Evolutionary conservation across 176 grass and related monocot genomes (phyloP), one percentile per base, ranked within the genome.

Genomic region (Zoysia pacifica): DNA sequence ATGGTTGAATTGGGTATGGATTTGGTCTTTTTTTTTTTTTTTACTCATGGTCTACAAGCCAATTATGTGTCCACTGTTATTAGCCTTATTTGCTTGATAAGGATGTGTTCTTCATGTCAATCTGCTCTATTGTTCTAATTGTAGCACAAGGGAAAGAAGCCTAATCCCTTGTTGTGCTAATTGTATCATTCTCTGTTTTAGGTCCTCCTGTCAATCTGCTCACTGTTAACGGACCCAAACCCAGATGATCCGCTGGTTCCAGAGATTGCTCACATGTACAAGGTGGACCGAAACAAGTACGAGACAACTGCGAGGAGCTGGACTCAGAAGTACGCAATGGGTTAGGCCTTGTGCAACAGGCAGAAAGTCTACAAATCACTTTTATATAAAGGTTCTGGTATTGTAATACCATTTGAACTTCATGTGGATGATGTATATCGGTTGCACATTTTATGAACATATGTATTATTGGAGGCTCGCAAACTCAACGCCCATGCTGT

Each of bases 311-410:
- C 91, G 36, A 86, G 91, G 38, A 90, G 81, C 87, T 93, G 91
- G 91, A 90, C 91, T 69, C 91, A 93, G 91, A 93, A 90, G 82
- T 93, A 87, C 71, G 91, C 87, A 5, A 93, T 93, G 91, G 91
- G 91, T 70, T 93, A 84, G 78, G 3, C 18, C 59, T 48, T 37
- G 7, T 46, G 74, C 11, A 18, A 54, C 7, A 43, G 15, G 14
- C 75, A 48, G 18, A 7, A 64, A 50, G 14, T 19, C 14, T 2
- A 5, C 64, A 48, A n/a, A 35, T 2, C 73, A 46, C 12, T 50
- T 16, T 9, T 77, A 77, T 56, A 40, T 64, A n/a, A 14, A 11
- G 11, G n/a, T n/a, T 62, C 6, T 50, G 20, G 43, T 65, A 49
- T 50, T 77, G 56, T 77, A 50, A 62, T 64, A 16, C n/a, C 13